Percentiles rank a stretch among this genome's conserved stretches.
phyloP scores from a whole-genome alignment of 2,329 filamentous ascomycete species.

The Aureobasidium mangrovei region DNA sequence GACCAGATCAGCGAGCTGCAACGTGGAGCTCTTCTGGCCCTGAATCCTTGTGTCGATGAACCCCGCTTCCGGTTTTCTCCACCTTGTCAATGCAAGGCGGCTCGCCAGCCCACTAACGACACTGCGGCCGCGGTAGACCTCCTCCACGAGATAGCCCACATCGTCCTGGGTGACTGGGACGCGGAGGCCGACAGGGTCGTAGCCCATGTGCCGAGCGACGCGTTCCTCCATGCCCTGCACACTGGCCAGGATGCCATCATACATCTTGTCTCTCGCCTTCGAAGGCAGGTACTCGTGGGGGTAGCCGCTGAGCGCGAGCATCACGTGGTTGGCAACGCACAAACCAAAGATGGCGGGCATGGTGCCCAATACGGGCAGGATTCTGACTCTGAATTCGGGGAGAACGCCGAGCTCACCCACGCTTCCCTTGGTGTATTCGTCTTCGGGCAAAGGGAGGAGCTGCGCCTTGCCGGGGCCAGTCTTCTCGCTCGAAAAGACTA shows the following conservation, averaged over 20 bases:
- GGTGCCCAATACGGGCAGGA: conserved; percentile 86
- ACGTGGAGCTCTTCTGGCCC: conserved; percentile 67
- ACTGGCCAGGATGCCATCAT: conserved; percentile 69
- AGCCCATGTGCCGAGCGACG: conserved; percentile 48
- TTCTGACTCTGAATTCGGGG: conserved; percentile 88
- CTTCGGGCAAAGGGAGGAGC: conserved; percentile 75
- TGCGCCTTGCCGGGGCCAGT: conserved; percentile 84
- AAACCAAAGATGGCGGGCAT: conserved; percentile 97
- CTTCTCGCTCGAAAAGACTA: conserved; percentile 88
- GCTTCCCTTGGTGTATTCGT: conserved; percentile 76
- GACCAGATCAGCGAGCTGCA: conserved; percentile 65
- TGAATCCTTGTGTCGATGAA: conserved; percentile 54
- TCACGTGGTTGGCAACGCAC: conserved; percentile 83
- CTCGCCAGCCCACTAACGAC: conserved; percentile 74
- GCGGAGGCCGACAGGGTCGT: conserved; percentile 61
- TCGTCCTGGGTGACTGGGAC: conserved; percentile 71
- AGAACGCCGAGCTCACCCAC: conserved; percentile 82
- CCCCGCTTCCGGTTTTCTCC: conserved; percentile 56
- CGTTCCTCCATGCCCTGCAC: conserved; percentile 75
- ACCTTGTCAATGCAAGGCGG: conserved; percentile 69
- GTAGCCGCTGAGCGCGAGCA: conserved; percentile 72
- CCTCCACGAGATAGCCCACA: conserved; percentile 80
- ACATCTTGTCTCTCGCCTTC: conserved; percentile 84
- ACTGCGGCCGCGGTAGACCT: conserved; percentile 77
- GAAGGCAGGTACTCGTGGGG: conserved; percentile 73